These are phyloP conservation scores for Parietaria judaica DNA, from an alignment of 306 rosid species.

Conservation along the genomic window DNA sequence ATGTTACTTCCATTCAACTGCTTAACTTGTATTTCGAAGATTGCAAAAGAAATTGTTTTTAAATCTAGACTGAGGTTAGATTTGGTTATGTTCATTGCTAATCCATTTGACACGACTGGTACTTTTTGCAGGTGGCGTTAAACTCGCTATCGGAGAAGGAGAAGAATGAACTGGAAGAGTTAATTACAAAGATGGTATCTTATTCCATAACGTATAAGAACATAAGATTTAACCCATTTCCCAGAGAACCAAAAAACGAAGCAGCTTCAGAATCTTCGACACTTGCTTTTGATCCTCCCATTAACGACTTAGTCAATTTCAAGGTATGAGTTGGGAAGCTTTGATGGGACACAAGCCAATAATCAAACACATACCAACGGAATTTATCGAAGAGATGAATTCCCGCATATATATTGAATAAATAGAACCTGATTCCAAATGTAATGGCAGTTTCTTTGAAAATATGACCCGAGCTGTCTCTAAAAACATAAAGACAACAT, in stretches of 20 bases:
- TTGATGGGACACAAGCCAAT: too few species aligned
- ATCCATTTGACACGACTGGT: slow-evolving; percentile 26
- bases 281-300: slow-evolving; percentile 68
- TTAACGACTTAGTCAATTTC: slow-evolving; percentile 52
- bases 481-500: too few species aligned
- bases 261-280: slow-evolving; percentile 34
- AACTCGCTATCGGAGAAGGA: slow-evolving; percentile 71
- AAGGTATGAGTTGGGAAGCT: slow-evolving; percentile 44
- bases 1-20: slow-evolving; percentile 22
- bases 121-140: slow-evolving; percentile 51
- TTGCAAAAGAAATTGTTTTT: not conserved
- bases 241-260: slow-evolving; percentile 38
- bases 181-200: slow-evolving; percentile 77
- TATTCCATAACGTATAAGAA: slow-evolving; percentile 61
- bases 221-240: slow-evolving; percentile 36
- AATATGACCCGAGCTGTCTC: too few species aligned
- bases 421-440: too few species aligned
- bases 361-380: too few species aligned
- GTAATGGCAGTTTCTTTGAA: too few species aligned
- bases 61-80: too few species aligned
- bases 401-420: too few species aligned
- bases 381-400: too few species aligned
- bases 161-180: slow-evolving; percentile 60
- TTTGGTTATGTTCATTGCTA: slow-evolving; percentile 7
- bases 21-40: not conserved